Conservation (phyloP, 129 eudicot genomes). For the Artemisia argyi region DNA sequence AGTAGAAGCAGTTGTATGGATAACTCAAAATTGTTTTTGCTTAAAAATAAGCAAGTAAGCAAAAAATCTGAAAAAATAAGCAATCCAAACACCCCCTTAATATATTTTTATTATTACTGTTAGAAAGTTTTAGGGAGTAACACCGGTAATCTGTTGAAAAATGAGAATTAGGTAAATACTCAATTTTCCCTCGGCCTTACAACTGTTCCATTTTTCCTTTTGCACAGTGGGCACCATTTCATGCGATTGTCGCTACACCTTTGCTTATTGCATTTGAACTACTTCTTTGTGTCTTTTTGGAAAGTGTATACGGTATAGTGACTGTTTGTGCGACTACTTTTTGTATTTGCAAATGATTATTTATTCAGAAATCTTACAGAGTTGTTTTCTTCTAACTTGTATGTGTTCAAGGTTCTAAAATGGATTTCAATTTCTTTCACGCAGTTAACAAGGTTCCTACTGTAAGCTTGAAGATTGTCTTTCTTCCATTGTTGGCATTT, state of each 20-base stretch:
- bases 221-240: constrained; percentile 83
- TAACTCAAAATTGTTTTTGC: too few species aligned
- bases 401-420: constrained; percentile 6
- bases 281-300: constrained; percentile 81
- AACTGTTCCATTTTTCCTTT: background rate
- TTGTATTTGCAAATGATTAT: background rate
- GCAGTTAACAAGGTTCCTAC: constrained; percentile 50
- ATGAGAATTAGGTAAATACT: constrained; percentile 3
- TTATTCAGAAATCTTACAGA: too few species aligned
- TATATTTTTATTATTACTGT: too few species aligned
- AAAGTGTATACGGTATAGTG: constrained; percentile 61
- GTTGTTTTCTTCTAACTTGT: too few species aligned
- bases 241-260: constrained; percentile 76
- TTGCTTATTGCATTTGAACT: constrained; percentile 83
- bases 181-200: background rate
- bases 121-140: constrained; percentile 14
- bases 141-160: background rate
- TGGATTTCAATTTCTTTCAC: background rate
- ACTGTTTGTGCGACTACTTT: background rate
- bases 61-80: too few species aligned
- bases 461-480: constrained; percentile 72
- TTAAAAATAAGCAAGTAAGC: too few species aligned
- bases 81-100: too few species aligned
- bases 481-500: constrained; percentile 77
- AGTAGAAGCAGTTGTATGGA: too few species aligned